Evolutionary conservation across 768 basidiomycete species (phyloP), one percentile per base, ranked within the genome.

Genomic region (Lactarius quietus): DNA sequence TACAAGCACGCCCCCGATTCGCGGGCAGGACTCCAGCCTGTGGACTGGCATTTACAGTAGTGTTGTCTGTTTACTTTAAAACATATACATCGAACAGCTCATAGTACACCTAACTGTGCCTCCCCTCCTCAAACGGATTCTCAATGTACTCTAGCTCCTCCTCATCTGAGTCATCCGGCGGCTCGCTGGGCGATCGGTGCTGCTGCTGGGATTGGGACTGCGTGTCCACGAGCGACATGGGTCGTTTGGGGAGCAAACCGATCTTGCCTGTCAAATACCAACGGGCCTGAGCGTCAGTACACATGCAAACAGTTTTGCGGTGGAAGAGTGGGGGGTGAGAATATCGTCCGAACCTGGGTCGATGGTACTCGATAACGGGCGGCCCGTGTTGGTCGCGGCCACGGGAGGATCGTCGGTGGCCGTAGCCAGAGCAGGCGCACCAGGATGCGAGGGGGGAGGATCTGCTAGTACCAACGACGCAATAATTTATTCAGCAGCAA

Each of bases 171-270:
- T 70, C 70, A 26, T 72, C 68, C 3, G 61, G 68, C n/a, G 52
- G 61, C 3, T 26, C 45, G 36, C 61, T 57, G 36, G 39, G 41
- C 61, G 15, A 38, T 9, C 12, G 57, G 33, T 43, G 28, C 39
- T n/a, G 29, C 20, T 48, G 45, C 23, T 26, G 48, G 6, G 48
- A 51, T 14, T 51, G 53, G 29, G 29, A 41, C 55, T 65, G 55
- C 14, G 61, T 12, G 55, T 59, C 58, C 20, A 69, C 59, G 26
- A 73, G 63, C 26, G 73, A 69, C 1, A 73, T 71, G 0, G 73
- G 73, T 17, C 71, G 69, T 61, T 73, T 73, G 9, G 73, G 73
- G 36, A 74, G 70, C 56, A 73, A 33, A 8, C 73, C 73, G 23
- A 73, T 59, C 51, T 72, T 73, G 58, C 61, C 68, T 69, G 60